A percentile compares a stretch with the other conserved stretches of the same genome.
Evolutionary conservation across 768 basidiomycete species (phyloP).

Genomic region (Calocera cornea): DNA sequence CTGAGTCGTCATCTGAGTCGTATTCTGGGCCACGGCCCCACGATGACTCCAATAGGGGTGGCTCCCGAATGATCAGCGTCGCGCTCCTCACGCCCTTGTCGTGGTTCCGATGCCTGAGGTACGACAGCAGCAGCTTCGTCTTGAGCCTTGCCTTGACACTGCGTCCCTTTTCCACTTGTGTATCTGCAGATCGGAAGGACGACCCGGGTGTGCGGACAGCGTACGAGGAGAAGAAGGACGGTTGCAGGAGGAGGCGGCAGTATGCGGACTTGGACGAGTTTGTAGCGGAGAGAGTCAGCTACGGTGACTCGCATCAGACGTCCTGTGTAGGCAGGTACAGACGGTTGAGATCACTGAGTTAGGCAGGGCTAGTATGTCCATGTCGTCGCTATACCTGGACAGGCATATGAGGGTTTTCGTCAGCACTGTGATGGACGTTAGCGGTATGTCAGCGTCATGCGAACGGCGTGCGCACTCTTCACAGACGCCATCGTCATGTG

Average conservation of each 20-base stretch:
- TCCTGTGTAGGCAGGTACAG: not conserved
- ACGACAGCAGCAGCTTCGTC: not conserved
- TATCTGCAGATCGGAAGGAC: not conserved
- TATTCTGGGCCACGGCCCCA: not conserved
- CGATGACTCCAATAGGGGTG: not conserved
- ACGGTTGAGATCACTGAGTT: conserved; percentile 22
- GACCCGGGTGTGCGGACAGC: not conserved
- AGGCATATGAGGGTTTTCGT: conserved; percentile 62
- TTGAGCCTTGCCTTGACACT: not conserved
- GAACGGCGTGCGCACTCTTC: not conserved
- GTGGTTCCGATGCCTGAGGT: not conserved
- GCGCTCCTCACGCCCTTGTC: not conserved
- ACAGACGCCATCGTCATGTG: not conserved
- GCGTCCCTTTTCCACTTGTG: not conserved
- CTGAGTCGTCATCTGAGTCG: not conserved
- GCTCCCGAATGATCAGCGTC: not conserved
- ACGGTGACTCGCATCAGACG: not conserved
- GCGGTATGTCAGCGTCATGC: not conserved
- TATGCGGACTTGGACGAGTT: conserved; percentile 75
- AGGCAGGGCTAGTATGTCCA: conserved; percentile 50
- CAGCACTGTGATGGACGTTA: conserved; percentile 37
- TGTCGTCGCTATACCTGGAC: conserved; percentile 70
- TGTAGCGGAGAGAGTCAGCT: conserved; percentile 52
- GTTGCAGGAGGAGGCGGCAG: conserved; percentile 58
- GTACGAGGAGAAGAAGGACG: conserved; percentile 40